Base-by-base conservation (phyloP, 352 stramenopile genomes). In the Peronospora belbahrii region DNA sequence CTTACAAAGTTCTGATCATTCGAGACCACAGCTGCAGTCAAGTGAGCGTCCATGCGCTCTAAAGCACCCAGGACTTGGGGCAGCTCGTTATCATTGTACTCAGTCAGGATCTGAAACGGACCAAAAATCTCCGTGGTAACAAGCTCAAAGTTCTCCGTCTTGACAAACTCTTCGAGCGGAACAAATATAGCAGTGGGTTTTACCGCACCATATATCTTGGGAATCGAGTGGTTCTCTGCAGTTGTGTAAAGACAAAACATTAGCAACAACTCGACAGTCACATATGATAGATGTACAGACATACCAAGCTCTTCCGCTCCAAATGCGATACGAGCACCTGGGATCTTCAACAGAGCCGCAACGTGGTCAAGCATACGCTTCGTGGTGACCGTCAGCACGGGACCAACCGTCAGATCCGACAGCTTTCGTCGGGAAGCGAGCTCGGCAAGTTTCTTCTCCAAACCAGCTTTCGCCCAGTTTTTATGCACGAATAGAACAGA, bases 401-500 rank as follows among this genome's bases (percentile, higher is more conserved):
- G 96, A 9, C 94, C 95, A 42, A 98, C 69, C n/a, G 95, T 98
- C 19, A 98, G 64, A 63, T 99, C 92, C 30, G 88, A 79, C 9
- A 99, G 66, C 48, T 81, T 95, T 49, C 96, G 75, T 24, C 79
- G 81, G 4, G 77, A 64, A 20, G 96, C 96, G 40, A 97, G 81
- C 24, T 73, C 66, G 36, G 75, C 79, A 13, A 99, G 76, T 59
- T 97, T 97, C 28, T 96, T 86, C 39, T 98, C 70, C 35, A 99
- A 62, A 37, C 92, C 95, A 37, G 80, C 77, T 6, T 85, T 56
- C 37, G 57, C 47, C 94, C 95, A 99, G 73, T 98, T 98, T 59
- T 97, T 92, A 74, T 99, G 96, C 65, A 97, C 88, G 71, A 99
- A 99, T 22, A 98, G 70, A 48, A 98, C 97, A 36, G 93, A 98